phyloP scores from a whole-genome alignment of 169 alveolate species.

The Fabrea salina region DNA sequence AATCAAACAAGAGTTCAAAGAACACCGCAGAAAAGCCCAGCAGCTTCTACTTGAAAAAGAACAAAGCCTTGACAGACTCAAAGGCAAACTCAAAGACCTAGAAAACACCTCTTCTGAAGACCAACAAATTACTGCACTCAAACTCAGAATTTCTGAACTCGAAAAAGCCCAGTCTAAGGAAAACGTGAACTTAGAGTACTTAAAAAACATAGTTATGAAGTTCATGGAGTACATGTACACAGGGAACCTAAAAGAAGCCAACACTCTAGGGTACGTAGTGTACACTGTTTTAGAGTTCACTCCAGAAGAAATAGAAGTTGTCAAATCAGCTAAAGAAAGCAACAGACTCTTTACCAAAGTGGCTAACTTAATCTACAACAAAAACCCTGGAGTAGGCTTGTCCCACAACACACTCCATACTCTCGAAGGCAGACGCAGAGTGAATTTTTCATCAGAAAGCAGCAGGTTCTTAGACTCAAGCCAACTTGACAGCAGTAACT shows the following conservation, averaged over 20 bases:
- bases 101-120: slow-evolving; percentile 14
- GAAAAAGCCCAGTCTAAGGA: slow-evolving; percentile 16
- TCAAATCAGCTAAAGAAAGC: background rate
- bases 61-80: background rate
- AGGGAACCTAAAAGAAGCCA: slow-evolving; percentile 25
- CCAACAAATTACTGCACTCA: background rate
- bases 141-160: slow-evolving; percentile 15
- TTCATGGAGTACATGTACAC: slow-evolving; percentile 32
- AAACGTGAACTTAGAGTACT: slow-evolving; percentile 31
- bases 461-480: no score
- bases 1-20: slow-evolving; percentile 1
- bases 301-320: slow-evolving; percentile 14
- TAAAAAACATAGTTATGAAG: slow-evolving; percentile 34
- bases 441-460: background rate
- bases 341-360: background rate
- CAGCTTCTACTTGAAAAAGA: slow-evolving; percentile 29
- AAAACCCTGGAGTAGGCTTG: slow-evolving; percentile 29
- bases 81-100: background rate
- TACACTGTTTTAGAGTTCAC: slow-evolving; percentile 23
- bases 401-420: slow-evolving; percentile 36
- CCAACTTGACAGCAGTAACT: no score
- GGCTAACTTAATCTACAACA: background rate
- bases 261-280: slow-evolving; percentile 16
- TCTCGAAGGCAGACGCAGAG: slow-evolving; percentile 19
- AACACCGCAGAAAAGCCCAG: slow-evolving; percentile 31